Conservation (phyloP, 2,329 filamentous ascomycete species). For the Neoascochyta sp. region DNA sequence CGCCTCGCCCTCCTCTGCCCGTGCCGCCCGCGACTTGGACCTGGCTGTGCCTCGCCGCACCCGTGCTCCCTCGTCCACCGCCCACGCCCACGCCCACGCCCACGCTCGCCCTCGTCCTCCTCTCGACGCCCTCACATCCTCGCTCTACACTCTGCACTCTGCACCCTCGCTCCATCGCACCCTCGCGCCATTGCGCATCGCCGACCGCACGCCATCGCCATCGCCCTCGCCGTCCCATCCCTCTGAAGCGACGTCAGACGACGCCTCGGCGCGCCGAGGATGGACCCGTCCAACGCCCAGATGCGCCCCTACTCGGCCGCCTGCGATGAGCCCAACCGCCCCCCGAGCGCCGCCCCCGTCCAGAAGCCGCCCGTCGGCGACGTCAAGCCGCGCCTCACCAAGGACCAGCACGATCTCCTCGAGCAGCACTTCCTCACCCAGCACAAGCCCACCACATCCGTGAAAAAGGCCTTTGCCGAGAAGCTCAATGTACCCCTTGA, state of each 20-base stretch:
- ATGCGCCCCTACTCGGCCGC: slow-evolving; percentile 18
- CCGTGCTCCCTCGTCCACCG: slow-evolving; percentile 11
- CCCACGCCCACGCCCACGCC: slow-evolving; percentile 6
- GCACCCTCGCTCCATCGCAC: no score
- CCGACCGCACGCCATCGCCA: slow-evolving; percentile 5
- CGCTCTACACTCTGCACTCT: no score
- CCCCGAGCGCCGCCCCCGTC: slow-evolving; percentile 15
- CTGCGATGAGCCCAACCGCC: slow-evolving; percentile 10
- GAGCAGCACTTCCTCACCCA: slow-evolving; percentile 49
- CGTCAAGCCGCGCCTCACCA: slow-evolving; percentile 51
- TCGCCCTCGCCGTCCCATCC: no score
- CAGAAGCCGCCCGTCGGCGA: slow-evolving; percentile 37
- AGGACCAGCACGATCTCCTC: slow-evolving; percentile 52
- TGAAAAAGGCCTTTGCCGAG: slow-evolving; percentile 50
- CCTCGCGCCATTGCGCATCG: slow-evolving; percentile 3
- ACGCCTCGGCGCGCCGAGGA: slow-evolving; percentile 20
- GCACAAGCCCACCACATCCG: slow-evolving; percentile 49
- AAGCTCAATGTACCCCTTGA: slow-evolving; percentile 48
- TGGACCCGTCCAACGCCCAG: slow-evolving; percentile 25
- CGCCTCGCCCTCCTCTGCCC: slow-evolving; percentile 8
- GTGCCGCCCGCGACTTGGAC: slow-evolving; percentile 10
- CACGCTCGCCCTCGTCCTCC: no score
- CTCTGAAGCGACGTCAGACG: no score
- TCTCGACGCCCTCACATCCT: slow-evolving; percentile 11
- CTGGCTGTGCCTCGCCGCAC: no score